Percentiles rank a stretch among this genome's conserved stretches.
These are phyloP conservation scores for Psidium guajava DNA, from an alignment of 345 rosid genomes.

Conservation along the genomic window DNA sequence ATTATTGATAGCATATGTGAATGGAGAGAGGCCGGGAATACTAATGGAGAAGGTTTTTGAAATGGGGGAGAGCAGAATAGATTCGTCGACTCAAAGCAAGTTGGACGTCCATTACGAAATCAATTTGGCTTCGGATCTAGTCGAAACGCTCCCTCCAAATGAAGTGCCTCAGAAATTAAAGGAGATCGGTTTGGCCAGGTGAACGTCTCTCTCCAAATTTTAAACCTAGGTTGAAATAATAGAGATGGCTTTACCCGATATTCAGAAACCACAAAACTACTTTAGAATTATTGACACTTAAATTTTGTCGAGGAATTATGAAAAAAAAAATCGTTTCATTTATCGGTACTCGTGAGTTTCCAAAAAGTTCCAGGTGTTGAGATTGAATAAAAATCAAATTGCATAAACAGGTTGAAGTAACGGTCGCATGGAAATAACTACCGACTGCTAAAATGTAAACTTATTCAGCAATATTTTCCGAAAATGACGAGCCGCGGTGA, in stretches of 20 bases:
- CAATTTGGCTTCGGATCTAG: conserved; percentile 15
- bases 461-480: neutral
- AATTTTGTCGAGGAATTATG: neutral
- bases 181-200: conserved; percentile 33
- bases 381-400: neutral
- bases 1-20: neutral
- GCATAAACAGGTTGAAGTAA: neutral
- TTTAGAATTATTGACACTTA: neutral
- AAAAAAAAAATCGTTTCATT: neutral
- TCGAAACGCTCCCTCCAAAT: neutral
- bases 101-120: conserved; percentile 20
- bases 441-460: neutral
- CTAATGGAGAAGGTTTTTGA: neutral
- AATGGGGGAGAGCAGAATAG: neutral
- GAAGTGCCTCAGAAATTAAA: conserved; percentile 14
- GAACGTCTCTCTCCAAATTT: neutral
- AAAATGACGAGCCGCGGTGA: neutral
- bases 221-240: neutral
- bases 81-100: neutral
- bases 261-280: neutral
- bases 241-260: neutral
- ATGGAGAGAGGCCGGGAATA: neutral
- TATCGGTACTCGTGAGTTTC: neutral
- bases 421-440: neutral
- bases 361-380: neutral